phyloP scores from a whole-genome alignment of 2,329 filamentous ascomycete genomes.

The Plectosphaerella sp. region DNA sequence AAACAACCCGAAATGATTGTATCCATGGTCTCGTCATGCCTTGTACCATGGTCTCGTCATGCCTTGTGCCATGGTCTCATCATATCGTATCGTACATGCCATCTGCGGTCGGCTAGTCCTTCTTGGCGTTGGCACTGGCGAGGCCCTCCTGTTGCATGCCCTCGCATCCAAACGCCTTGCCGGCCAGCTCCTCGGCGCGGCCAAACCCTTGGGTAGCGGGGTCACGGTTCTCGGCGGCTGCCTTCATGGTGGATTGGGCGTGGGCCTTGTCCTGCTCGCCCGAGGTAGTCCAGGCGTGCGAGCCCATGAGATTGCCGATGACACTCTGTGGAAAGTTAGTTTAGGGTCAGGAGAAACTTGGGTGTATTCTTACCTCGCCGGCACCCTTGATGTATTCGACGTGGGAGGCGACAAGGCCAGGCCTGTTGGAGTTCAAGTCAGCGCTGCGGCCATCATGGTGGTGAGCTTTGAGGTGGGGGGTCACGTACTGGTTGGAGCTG shows the following conservation, averaged over 20 bases:
- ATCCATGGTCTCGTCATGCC: no score
- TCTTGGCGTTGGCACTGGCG: constrained; percentile 34
- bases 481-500: neutral
- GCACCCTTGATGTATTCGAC: constrained; percentile 66
- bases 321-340: constrained; percentile 37
- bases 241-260: constrained; percentile 59
- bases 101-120: constrained; percentile 9
- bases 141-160: constrained; percentile 64
- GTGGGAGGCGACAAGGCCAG: constrained; percentile 59
- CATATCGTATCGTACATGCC: no score
- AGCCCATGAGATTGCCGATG: constrained; percentile 59
- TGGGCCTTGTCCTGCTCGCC: constrained; percentile 61
- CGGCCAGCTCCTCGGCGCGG: constrained; percentile 59
- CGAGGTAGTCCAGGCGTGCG: constrained; percentile 57
- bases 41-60: no score
- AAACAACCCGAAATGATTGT: no score
- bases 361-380: constrained; percentile 47
- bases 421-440: constrained; percentile 24
- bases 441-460: neutral
- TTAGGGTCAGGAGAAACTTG: neutral
- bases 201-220: constrained; percentile 50
- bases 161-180: constrained; percentile 60
- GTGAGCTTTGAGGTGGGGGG: neutral
- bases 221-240: constrained; percentile 53
- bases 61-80: no score